phyloP scores from a whole-genome alignment of 2,329 filamentous ascomycete genomes.

The Botrytis paeoniae region DNA sequence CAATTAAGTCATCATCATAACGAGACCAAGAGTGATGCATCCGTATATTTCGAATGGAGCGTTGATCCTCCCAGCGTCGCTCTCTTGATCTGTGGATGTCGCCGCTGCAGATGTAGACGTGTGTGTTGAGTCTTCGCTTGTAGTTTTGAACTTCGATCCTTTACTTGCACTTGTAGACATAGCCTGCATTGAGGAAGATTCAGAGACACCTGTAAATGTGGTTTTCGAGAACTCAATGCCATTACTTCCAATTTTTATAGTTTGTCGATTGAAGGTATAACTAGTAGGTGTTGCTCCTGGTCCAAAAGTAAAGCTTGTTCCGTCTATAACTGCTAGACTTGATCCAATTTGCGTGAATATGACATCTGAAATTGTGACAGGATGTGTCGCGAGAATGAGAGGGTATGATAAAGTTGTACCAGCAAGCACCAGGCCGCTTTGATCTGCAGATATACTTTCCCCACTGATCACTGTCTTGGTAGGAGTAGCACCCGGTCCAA shows the following conservation, averaged over 20 bases:
- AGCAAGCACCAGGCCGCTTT: slow-evolving; percentile 43
- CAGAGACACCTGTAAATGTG: slow-evolving; percentile 26
- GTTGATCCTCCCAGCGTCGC: not conserved
- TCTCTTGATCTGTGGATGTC: not conserved
- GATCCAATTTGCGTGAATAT: slow-evolving; percentile 34
- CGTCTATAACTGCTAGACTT: slow-evolving; percentile 46
- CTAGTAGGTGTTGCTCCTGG: slow-evolving; percentile 44
- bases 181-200: slow-evolving; percentile 26
- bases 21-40: no score
- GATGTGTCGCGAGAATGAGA: slow-evolving; percentile 28
- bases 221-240: slow-evolving; percentile 41
- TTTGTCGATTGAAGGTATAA: slow-evolving; percentile 48
- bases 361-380: slow-evolving; percentile 30
- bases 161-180: slow-evolving; percentile 28
- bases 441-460: slow-evolving; percentile 51
- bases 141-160: not conserved
- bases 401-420: slow-evolving; percentile 28
- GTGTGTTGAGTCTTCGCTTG: not conserved
- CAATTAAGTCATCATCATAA: not conserved
- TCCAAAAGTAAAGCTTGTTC: slow-evolving; percentile 51
- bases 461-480: slow-evolving; percentile 49
- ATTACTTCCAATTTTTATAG: slow-evolving; percentile 48
- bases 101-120: not conserved
- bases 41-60: not conserved
- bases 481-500: slow-evolving; percentile 45